Evolutionary conservation across 2,329 filamentous ascomycete genomes (phyloP).

Genomic region (Hymenoscyphus repandus): DNA sequence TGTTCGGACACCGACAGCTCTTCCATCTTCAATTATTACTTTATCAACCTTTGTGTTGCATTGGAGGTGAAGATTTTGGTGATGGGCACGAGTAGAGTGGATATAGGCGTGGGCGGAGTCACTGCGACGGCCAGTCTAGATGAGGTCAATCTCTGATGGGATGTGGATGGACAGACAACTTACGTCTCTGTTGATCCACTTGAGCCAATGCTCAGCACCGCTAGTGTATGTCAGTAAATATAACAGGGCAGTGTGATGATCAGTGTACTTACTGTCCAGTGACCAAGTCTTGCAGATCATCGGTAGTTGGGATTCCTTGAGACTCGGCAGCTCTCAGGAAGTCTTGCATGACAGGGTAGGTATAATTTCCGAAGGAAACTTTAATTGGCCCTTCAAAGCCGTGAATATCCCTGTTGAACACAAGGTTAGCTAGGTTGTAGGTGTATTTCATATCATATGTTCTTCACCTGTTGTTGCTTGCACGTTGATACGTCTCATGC

Average conservation of each 20-base stretch:
- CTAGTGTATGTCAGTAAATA: conserved; percentile 7
- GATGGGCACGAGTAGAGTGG: conserved; percentile 65
- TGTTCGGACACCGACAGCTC: conserved; percentile 66
- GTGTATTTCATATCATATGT: neutral
- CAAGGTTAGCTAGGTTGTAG: neutral
- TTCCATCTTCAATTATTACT: conserved; percentile 51
- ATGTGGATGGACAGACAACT: conserved; percentile 14
- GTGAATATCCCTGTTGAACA: conserved; percentile 52
- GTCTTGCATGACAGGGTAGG: conserved; percentile 77
- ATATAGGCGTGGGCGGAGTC: conserved; percentile 76
- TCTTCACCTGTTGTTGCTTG: conserved; percentile 51
- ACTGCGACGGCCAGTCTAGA: conserved; percentile 61
- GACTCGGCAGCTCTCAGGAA: conserved; percentile 69
- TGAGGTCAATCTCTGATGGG: neutral
- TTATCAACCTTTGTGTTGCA: conserved; percentile 51
- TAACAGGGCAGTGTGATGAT: neutral
- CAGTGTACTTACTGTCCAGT: conserved; percentile 43
- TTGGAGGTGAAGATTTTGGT: conserved; percentile 55
- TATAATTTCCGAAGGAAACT: conserved; percentile 58
- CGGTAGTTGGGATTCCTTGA: conserved; percentile 68
- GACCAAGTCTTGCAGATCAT: conserved; percentile 68
- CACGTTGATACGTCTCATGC: conserved; percentile 48
- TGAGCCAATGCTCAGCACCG: conserved; percentile 77
- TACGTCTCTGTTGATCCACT: conserved; percentile 73
- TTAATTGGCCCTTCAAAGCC: conserved; percentile 69